These are phyloP conservation scores for Candida nitratophila DNA, from an alignment of 805 yeast species.

Conservation along the genomic window DNA sequence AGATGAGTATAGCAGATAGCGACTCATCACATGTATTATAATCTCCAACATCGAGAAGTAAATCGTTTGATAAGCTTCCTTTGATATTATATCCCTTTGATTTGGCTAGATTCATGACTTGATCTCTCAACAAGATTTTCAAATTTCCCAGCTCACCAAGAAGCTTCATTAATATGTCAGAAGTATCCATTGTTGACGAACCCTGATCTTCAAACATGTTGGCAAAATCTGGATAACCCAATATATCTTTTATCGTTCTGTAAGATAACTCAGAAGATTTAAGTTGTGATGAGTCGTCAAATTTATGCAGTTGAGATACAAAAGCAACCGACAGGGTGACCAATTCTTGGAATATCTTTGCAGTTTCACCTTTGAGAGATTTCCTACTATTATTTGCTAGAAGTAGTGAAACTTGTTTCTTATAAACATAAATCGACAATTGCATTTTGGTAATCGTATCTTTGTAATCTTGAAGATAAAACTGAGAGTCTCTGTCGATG, in stretches of 20 bases:
- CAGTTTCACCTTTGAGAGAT: background rate
- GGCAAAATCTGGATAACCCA: background rate
- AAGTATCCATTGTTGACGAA: background rate
- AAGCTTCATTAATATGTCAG: constrained; percentile 2
- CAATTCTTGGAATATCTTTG: background rate
- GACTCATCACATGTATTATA: constrained; percentile 11
- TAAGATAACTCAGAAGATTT: background rate
- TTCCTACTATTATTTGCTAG: background rate
- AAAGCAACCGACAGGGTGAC: background rate
- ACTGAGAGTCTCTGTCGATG: background rate
- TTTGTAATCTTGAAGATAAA: background rate
- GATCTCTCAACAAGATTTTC: constrained; percentile 39
- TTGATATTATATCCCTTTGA: constrained; percentile 21
- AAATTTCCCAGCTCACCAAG: constrained; percentile 42
- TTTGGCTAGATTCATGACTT: constrained; percentile 28
- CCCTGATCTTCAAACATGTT: background rate
- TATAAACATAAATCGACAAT: constrained; percentile 14
- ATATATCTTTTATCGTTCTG: background rate
- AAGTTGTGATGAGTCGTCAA: background rate
- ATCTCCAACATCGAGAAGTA: background rate
- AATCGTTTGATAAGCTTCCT: constrained; percentile 18
- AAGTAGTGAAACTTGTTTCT: constrained; percentile 7
- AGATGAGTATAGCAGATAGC: constrained; percentile 18
- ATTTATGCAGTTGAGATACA: background rate
- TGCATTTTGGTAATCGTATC: constrained; percentile 10